Evolutionary conservation across 371 early-diverging fungal genomes (phyloP).

Genomic region (Mortierella sp.): DNA sequence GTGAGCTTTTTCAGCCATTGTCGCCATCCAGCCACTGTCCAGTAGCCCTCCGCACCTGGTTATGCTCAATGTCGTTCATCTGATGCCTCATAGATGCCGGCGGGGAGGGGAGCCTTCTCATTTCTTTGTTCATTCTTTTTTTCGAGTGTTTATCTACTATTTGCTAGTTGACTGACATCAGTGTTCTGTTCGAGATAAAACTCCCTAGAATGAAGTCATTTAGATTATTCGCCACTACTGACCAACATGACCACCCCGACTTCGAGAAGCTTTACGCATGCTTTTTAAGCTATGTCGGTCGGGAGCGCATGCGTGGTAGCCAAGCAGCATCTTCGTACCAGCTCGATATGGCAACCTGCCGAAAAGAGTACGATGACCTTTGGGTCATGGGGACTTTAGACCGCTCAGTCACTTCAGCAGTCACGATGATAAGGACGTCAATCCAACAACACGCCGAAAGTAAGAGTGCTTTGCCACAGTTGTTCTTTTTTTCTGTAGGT

Average conservation of each 20-base stretch:
- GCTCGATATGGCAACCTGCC: not conserved
- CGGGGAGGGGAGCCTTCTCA: conserved; percentile 1
- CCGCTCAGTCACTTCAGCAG: not conserved
- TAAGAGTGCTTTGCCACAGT: not conserved
- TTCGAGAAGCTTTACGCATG: not conserved
- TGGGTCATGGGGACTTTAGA: conserved; percentile 1
- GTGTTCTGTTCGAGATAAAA: not conserved
- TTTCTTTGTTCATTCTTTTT: not conserved
- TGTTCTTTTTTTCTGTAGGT: not conserved
- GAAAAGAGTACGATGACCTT: not conserved
- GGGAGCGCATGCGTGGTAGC: not conserved
- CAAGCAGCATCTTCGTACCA: not conserved
- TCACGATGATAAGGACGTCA: conserved; percentile 1
- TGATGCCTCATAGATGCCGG: conserved; percentile 2
- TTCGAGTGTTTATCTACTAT: not conserved
- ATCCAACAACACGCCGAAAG: not conserved
- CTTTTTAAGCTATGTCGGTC: not conserved
- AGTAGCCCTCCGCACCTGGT: conserved; percentile 2
- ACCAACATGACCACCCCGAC: not conserved
- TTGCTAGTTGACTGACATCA: not conserved
- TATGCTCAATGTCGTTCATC: conserved; percentile 2
- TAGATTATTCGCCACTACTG: not conserved
- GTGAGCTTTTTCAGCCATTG: conserved; percentile 2
- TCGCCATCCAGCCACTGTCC: not conserved
- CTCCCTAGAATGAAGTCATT: conserved; percentile 3